These are phyloP conservation scores for Viridothelium virens DNA, from an alignment of 495 filamentous ascomycete genomes.

Conservation along the genomic window DNA sequence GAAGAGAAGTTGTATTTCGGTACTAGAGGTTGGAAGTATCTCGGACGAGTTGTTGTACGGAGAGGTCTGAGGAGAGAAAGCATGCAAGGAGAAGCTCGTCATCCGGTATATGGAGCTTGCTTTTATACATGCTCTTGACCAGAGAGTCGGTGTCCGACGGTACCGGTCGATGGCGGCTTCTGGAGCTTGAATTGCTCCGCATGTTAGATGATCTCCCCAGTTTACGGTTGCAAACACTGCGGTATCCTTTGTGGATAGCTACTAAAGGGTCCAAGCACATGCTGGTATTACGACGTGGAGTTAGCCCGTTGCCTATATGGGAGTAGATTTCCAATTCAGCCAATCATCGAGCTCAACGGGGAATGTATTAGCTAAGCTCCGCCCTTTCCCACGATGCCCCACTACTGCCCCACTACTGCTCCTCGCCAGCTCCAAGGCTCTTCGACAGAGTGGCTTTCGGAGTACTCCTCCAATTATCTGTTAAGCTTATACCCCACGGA, in stretches of 20 bases:
- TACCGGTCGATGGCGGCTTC: neutral
- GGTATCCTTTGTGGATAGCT: neutral
- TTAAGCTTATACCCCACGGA: too few species aligned
- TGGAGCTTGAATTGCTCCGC: neutral
- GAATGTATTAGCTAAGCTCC: too few species aligned
- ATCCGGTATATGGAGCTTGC: neutral
- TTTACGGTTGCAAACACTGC: neutral
- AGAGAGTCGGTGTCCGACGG: neutral
- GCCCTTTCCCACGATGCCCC: too few species aligned
- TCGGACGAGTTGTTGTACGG: neutral
- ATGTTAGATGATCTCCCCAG: neutral
- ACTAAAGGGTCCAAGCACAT: neutral
- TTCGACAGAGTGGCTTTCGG: too few species aligned
- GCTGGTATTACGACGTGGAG: neutral
- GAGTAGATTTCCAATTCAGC: neutral
- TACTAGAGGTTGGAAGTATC: neutral
- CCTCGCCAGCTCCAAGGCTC: too few species aligned
- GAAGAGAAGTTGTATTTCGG: constrained; percentile 4
- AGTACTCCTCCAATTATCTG: too few species aligned
- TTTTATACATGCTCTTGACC: neutral
- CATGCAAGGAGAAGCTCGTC: neutral
- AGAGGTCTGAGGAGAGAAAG: neutral
- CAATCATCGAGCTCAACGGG: too few species aligned
- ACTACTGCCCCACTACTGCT: too few species aligned
- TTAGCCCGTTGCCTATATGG: neutral